Base-by-base conservation (phyloP, 177 flowering plant genomes). In the Vitis hybrid region DNA sequence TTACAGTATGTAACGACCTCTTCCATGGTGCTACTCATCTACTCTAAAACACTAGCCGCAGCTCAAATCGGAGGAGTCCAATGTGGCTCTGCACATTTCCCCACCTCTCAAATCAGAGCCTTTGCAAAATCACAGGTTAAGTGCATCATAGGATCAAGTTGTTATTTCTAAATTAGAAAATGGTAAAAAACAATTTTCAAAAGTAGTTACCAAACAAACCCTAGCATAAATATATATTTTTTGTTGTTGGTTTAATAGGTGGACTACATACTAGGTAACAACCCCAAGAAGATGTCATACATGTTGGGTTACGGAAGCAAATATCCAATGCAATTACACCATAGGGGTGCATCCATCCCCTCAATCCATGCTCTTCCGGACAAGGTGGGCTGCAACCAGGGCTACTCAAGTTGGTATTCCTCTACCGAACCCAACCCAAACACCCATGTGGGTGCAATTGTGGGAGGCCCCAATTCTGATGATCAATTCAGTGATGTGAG, bases 191-290 rank as follows among this genome's bases (percentile, higher is more conserved):
- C 44, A 38, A 24, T 38, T 38, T 38, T 38, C 9, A 38, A 5
- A 38, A 7, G 9, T 1, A 38, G 9, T 38, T 38, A 1, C 47
- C 47, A 38, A 38, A 38, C 47, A 38, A 38, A 7, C 9, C 1
- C 9, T 38, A 7, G 0, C 47, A 38, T 6, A 5, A 0, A 5
- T 38, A 5, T 38, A 5, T 38, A 1, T 38, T 6, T 38, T 38
- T 38, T 38, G 1, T 38, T 38, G 9, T 38, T 38, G 47, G 47
- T 38, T 38, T 38, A 38, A 38, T 76, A 92, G 95, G 91, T 92
- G 75, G 89, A 92, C 64, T 92, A 92, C 73, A 88, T 92, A 68
- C 84, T 92, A 2, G 97, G 95, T 58, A 83, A 79, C 57, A 90
- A 92, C 75, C 95, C 91, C 14, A 68, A 75, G 87, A 84, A 83